Base-by-base conservation (phyloP, 1,284 basidiomycete species). In the Baeospora myosura region DNA sequence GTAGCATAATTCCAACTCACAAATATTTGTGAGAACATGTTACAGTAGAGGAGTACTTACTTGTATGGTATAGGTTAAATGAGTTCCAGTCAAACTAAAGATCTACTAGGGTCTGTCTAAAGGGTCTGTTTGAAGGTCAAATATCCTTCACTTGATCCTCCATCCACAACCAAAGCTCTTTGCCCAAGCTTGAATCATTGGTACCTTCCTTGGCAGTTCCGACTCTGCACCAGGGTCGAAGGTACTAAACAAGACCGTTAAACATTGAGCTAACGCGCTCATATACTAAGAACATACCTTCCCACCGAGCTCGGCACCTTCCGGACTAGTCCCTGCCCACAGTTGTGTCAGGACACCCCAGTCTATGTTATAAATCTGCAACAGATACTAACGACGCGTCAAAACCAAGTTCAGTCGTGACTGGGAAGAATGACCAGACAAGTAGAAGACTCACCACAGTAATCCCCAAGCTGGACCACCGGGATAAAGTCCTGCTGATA, bases 91-190 rank as follows among this genome's bases (percentile, higher is more conserved):
- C 8, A 28, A 14, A 28, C n/a, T 14, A 8, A 28, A 14, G 26
- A 28, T 14, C 26, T 8, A 14, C 8, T 8, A 8, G 26, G 8
- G 14, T 8, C n/a, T 14, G 14, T 28, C 26, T 8, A 28, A 28
- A 14, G 8, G 26, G 8, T 28, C n/a, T 28, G 14, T 28, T 34
- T 10, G 32, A 16, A 34, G 17, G 7, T 34, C 17, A 38, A n/a
- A 23, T 17, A 25, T 38, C 22, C 36, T 38, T 38, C 12, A 38
- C 36, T 25, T 34, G 36, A 17, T 38, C 36, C 2, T 38, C 36
- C 18, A 38, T 10, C 12, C 20, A 38, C 20, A 22, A 17, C 36
- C 36, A 38, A n/a, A 38, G 36, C 12, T 38, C 12, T 18, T 24
- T 38, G 18, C 18, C 23, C 12, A 38, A 12, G 10, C 8, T 20